Percentiles rank a stretch among this genome's conserved stretches.
These are phyloP conservation scores for Arthrobotrys musiformis DNA, from an alignment of 2,329 filamentous ascomycete genomes.

Conservation along the genomic window DNA sequence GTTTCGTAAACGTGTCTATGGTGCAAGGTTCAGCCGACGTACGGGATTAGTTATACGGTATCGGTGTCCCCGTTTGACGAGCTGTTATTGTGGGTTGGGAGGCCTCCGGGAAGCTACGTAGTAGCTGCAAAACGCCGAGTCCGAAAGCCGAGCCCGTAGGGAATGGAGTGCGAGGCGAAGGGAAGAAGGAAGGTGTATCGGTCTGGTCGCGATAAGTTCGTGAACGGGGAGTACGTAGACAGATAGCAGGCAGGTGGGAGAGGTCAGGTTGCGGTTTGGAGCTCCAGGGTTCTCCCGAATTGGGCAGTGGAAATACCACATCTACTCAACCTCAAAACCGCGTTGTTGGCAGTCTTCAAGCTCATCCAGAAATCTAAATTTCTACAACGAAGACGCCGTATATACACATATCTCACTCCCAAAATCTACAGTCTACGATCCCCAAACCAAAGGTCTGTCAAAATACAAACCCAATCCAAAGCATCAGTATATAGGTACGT, in stretches of 20 bases:
- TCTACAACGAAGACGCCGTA: neutral
- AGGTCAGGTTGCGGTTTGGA: slow-evolving; percentile 28
- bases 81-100: neutral
- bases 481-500: no score
- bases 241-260: neutral
- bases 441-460: no score
- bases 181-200: slow-evolving; percentile 6
- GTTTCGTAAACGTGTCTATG: slow-evolving; percentile 15
- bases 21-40: slow-evolving; percentile 15
- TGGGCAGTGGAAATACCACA: slow-evolving; percentile 22
- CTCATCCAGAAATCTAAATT: neutral
- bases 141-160: neutral
- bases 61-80: neutral
- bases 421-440: no score
- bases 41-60: neutral
- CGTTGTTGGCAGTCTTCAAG: neutral
- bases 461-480: no score
- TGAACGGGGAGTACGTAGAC: neutral
- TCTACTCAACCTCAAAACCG: neutral
- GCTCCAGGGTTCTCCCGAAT: slow-evolving; percentile 43
- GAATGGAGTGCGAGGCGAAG: neutral
- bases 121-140: neutral
- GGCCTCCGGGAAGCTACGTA: slow-evolving; percentile 9
- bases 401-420: neutral
- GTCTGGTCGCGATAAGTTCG: slow-evolving; percentile 13